These are phyloP conservation scores for Ceriops zippeliana DNA, from an alignment of 345 rosid genomes.

Conservation along the genomic window DNA sequence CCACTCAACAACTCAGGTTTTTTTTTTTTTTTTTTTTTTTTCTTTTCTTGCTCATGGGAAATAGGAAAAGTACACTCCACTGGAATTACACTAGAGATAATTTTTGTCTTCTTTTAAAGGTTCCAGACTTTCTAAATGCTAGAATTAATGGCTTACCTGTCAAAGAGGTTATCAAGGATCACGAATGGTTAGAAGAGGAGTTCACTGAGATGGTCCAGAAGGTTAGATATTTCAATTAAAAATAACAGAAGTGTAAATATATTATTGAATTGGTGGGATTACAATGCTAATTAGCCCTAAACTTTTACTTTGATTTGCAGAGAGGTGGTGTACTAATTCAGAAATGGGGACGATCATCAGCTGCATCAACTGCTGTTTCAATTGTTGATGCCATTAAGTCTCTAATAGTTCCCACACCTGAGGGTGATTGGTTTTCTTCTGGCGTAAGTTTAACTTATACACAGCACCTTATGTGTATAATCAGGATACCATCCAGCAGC, in stretches of 20 bases:
- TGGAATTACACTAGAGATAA: constrained; percentile 1
- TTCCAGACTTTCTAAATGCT: constrained; percentile 95
- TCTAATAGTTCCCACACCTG: constrained; percentile 79
- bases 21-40: constrained; percentile 21
- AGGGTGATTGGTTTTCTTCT: constrained; percentile 96
- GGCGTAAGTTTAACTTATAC: constrained; percentile 56
- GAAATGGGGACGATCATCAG: constrained; percentile 99
- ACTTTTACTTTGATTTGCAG: constrained; percentile 38
- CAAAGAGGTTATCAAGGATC: constrained; percentile 87
- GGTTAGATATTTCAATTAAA: constrained; percentile 35
- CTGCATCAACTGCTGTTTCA: constrained; percentile 95
- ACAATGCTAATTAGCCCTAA: neutral
- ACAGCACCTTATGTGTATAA: constrained; percentile 1
- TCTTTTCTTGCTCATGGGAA: neutral
- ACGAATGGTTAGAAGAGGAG: constrained; percentile 89
- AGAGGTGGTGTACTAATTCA: constrained; percentile 89
- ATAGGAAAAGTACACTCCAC: neutral
- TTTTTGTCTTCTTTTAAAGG: constrained; percentile 40
- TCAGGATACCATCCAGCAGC: neutral
- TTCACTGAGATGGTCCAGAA: constrained; percentile 91
- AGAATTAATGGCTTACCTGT: constrained; percentile 75
- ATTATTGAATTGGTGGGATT: neutral
- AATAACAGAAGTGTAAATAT: neutral
- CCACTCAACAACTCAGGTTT: constrained; percentile 97
- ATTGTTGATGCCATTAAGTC: constrained; percentile 90